Evolutionary conservation across 169 alveolate species (phyloP).

Genomic region (Eimeria falciformis): DNA sequence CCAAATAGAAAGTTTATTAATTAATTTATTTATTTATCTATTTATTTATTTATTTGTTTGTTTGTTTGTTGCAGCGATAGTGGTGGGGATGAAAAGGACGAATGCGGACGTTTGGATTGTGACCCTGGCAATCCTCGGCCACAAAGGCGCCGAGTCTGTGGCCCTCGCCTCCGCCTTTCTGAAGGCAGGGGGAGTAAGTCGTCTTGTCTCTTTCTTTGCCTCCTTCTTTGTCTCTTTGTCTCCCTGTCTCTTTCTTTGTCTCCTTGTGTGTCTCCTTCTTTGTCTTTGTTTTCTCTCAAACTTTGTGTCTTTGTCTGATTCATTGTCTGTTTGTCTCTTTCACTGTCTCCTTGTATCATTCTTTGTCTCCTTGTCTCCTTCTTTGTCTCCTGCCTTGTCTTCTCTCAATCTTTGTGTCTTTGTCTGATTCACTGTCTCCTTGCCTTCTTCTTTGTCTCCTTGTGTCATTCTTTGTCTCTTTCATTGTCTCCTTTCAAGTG

Average conservation of each 20-base stretch:
- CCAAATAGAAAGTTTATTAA: too few relatives aligned
- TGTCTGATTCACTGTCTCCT: not conserved
- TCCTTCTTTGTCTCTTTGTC: not conserved
- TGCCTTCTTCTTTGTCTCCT: not conserved
- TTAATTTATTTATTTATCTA: too few relatives aligned
- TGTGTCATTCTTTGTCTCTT: not conserved
- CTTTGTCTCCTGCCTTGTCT: not conserved
- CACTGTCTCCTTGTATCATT: not conserved
- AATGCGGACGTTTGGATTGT: constrained; percentile 63
- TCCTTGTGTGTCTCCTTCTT: not conserved
- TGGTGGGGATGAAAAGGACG: constrained; percentile 44
- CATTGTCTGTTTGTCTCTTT: not conserved
- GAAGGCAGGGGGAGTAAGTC: constrained; percentile 17
- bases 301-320: not conserved
- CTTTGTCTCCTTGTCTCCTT: not conserved
- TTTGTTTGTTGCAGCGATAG: constrained; percentile 36
- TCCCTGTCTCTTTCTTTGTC: not conserved
- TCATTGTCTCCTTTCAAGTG: not conserved
- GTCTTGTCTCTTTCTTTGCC: not conserved
- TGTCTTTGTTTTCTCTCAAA: not conserved
- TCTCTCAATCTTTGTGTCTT: not conserved
- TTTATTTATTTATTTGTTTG: too few relatives aligned
- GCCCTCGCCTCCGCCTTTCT: constrained; percentile 54
- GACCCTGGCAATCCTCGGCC: constrained; percentile 69
- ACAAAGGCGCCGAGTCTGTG: constrained; percentile 73